Percentiles rank a stretch among this genome's conserved stretches.
These are phyloP conservation scores for Cytospora schulzeri DNA, from an alignment of 2,329 filamentous ascomycete genomes.

Conservation along the genomic window DNA sequence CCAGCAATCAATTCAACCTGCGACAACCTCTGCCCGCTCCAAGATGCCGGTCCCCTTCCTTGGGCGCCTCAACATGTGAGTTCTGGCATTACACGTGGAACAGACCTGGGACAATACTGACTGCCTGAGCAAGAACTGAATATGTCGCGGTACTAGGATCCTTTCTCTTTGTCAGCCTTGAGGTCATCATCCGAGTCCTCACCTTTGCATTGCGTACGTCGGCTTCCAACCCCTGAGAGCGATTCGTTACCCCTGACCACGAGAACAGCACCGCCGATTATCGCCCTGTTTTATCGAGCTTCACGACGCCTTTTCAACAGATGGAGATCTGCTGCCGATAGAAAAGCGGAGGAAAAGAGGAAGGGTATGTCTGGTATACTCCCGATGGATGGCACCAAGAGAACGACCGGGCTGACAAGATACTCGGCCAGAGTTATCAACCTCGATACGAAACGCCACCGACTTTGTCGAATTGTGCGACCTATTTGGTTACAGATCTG, in stretches of 20 bases:
- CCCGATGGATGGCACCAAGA: conserved; percentile 42
- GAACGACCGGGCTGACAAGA: conserved; percentile 34
- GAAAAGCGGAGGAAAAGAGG: conserved; percentile 67
- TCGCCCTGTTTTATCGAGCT: conserved; percentile 78
- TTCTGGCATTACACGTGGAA: conserved; percentile 28
- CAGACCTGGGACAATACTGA: not conserved
- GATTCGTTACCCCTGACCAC: conserved; percentile 25
- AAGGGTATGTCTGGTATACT: conserved; percentile 57
- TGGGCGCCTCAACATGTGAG: conserved; percentile 55
- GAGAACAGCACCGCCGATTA: conserved; percentile 70
- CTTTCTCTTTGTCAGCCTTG: conserved; percentile 78
- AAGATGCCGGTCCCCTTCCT: conserved; percentile 57
- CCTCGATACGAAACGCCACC: conserved; percentile 79
- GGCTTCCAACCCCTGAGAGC: conserved; percentile 10
- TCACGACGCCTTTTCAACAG: conserved; percentile 83
- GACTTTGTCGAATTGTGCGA: conserved; percentile 95
- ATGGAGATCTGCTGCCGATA: conserved; percentile 70
- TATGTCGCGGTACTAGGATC: conserved; percentile 86
- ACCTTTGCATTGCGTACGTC: conserved; percentile 82
- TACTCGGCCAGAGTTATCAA: conserved; percentile 63
- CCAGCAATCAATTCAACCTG: not conserved
- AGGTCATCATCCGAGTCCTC: conserved; percentile 80
- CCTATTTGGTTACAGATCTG: conserved; percentile 87
- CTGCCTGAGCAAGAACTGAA: conserved; percentile 61
- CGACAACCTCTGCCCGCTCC: not conserved